phyloP scores from a whole-genome alignment of 768 basidiomycete species.

The Calocybe gangraenosa region DNA sequence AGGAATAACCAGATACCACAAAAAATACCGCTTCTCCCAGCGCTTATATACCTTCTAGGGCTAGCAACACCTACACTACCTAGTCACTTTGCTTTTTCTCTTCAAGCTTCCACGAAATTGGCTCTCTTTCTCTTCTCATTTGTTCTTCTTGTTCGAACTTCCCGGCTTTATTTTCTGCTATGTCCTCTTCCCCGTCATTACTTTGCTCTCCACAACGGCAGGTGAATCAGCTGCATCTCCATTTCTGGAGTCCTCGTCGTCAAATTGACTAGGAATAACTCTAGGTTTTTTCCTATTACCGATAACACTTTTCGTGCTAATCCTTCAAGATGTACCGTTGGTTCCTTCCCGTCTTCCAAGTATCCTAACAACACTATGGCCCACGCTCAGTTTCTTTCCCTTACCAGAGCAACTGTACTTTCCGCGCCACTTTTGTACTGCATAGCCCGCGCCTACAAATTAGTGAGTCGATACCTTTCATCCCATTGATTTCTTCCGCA shows the following conservation, averaged over 20 bases:
- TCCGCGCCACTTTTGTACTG: conserved; percentile 13
- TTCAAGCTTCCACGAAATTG: conserved; percentile 61
- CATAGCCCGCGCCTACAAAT: conserved; percentile 27
- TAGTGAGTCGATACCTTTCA: conserved; percentile 65
- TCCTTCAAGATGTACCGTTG: conserved; percentile 19
- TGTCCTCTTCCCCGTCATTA: conserved; percentile 24
- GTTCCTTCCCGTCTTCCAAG: conserved; percentile 20
- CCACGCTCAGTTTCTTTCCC: conserved; percentile 52
- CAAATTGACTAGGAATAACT: conserved; percentile 56
- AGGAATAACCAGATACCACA: conserved; percentile 28
- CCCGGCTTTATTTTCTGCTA: conserved; percentile 32
- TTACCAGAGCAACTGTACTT: conserved; percentile 25
- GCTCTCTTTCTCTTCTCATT: conserved; percentile 49
- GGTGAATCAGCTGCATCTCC: conserved; percentile 16
- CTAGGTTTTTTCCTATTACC: conserved; percentile 41
- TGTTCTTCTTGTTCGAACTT: conserved; percentile 37
- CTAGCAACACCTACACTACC: conserved; percentile 61
- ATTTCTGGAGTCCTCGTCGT: conserved; percentile 41
- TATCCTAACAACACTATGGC: conserved; percentile 20
- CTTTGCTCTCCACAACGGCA: neutral
- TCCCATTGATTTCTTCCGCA: conserved; percentile 63
- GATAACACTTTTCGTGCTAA: conserved; percentile 42
- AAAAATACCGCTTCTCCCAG: conserved; percentile 33
- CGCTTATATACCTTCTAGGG: conserved; percentile 31
- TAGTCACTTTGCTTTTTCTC: conserved; percentile 62